Percentiles rank a stretch among this genome's conserved stretches.
phyloP scores from a whole-genome alignment of 1,139 yeast species.

The Lodderomyces pseudojiufengensis region DNA sequence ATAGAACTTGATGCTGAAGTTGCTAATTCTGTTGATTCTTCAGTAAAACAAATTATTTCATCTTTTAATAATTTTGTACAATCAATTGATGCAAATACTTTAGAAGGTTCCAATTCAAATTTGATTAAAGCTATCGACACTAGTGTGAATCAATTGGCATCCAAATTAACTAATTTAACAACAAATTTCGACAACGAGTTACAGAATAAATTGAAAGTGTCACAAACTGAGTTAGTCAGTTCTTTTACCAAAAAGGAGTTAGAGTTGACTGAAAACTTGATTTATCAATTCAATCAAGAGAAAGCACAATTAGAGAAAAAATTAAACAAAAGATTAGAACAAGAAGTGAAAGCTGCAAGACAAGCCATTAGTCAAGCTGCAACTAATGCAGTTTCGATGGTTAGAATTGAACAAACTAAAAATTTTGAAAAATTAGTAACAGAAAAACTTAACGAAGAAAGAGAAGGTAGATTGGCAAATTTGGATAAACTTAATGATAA shows the following conservation, averaged over 20 bases:
- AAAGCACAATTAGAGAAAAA: slow-evolving; percentile 61
- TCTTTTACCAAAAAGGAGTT: slow-evolving; percentile 57
- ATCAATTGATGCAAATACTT: slow-evolving; percentile 41
- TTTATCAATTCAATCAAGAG: slow-evolving; percentile 49
- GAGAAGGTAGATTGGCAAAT: slow-evolving; percentile 74
- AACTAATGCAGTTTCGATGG: slow-evolving; percentile 69
- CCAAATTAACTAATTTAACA: slow-evolving; percentile 34
- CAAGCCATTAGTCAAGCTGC: slow-evolving; percentile 70
- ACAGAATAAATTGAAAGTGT: slow-evolving; percentile 31
- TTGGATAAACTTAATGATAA: slow-evolving; percentile 58
- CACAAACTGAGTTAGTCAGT: slow-evolving; percentile 50
- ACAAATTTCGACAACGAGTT: slow-evolving; percentile 42
- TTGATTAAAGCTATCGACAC: slow-evolving; percentile 32
- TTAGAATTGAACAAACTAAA: slow-evolving; percentile 68
- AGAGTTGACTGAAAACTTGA: slow-evolving; percentile 46
- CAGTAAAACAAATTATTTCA: slow-evolving; percentile 45
- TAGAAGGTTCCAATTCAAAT: slow-evolving; percentile 27
- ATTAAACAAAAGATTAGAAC: slow-evolving; percentile 54
- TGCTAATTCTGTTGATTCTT: slow-evolving; percentile 34
- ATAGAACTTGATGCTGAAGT: slow-evolving; percentile 24
- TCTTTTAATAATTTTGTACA: slow-evolving; percentile 52
- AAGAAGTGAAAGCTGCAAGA: slow-evolving; percentile 69
- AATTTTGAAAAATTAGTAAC: slow-evolving; percentile 64
- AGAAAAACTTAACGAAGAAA: slow-evolving; percentile 70
- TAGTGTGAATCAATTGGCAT: slow-evolving; percentile 29